These are phyloP conservation scores for Funneliformis geosporum DNA, from an alignment of 192 early-diverging fungal genomes.

Conservation along the genomic window DNA sequence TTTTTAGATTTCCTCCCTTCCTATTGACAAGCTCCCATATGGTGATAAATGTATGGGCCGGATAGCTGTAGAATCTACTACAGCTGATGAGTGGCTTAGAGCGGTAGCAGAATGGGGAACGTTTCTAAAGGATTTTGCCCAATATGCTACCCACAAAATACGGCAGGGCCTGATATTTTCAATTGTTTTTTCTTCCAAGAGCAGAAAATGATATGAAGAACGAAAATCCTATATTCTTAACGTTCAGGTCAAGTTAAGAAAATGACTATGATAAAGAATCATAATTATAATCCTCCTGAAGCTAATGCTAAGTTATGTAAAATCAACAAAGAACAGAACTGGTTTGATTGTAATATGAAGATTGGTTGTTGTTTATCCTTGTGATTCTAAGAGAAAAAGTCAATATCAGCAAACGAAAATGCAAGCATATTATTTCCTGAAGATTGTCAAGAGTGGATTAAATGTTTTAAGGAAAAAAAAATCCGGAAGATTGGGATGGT, in stretches of 20 bases:
- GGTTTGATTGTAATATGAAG: not conserved
- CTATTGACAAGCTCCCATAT: no score
- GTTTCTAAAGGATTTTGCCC: not conserved
- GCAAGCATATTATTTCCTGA: not conserved
- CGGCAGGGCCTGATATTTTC: not conserved
- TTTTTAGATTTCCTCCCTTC: no score
- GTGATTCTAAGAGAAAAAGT: not conserved
- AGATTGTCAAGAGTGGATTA: not conserved
- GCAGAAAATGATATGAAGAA: not conserved
- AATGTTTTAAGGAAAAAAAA: not conserved
- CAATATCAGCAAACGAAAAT: not conserved
- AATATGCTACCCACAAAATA: not conserved
- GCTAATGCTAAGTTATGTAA: not conserved
- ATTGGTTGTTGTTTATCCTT: conserved; percentile 2
- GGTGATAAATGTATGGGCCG: no score
- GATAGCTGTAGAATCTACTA: not conserved
- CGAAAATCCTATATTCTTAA: conserved; percentile 1
- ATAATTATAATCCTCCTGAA: not conserved
- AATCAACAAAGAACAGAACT: not conserved
- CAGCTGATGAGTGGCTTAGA: not conserved
- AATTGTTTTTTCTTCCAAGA: not conserved
- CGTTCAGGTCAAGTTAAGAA: conserved; percentile 4
- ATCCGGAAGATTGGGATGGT: not conserved
- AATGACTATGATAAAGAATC: not conserved
- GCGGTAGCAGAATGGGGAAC: not conserved